Evolutionary conservation across 352 stramenopile genomes (phyloP), one percentile per base, ranked within the genome.

Genomic region (Thalassiosira exigua): DNA sequence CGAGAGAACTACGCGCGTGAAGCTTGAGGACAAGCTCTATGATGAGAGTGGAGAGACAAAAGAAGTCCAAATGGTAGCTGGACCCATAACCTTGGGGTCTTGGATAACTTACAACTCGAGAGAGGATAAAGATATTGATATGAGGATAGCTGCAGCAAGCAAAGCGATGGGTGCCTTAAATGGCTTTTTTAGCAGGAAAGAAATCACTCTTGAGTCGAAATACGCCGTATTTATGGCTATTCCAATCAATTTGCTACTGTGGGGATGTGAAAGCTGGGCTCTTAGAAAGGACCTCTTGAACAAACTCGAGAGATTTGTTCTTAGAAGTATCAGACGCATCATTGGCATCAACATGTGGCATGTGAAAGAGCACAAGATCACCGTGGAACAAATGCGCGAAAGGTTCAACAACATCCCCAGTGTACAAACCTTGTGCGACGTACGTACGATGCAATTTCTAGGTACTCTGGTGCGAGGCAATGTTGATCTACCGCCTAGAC

Each of bases 231-330:
- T 78, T 26, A 3, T 60, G 2, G 66, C 58, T 0, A 78, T 74
- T 7, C 50, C 39, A 17, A 50, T 76, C 0, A 81, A 81, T 26
- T 41, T 76, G 24, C 50, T 81, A 7, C 33, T 81, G 4, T 81
- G 64, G 72, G 72, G 65, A 2, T 81, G 72, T 24, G 65, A 81
- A 30, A 57, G 21, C 1, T 82, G 66, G 74, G 54, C 74, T 0
- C n/a, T 82, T 19, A 26, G 51, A 29, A 22, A 66, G 21, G 26
- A 14, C 5, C 21, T 39, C 0, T 14, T 80, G 21, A 19, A 44
- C 21, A 68, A 66, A 17, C 59, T 79, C 0, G 53, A 80, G n/a
- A 33, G 9, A 9, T 80, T 75, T 22, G 4, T 66, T 3, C 27
- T 42, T n/a, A 26, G 50, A 21, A 14, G 26, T 22, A 71, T 70